Evolutionary conservation across 2,329 filamentous ascomycete species (phyloP), one percentile per base, ranked within the genome.

Genomic region (Emergomyces orientalis): DNA sequence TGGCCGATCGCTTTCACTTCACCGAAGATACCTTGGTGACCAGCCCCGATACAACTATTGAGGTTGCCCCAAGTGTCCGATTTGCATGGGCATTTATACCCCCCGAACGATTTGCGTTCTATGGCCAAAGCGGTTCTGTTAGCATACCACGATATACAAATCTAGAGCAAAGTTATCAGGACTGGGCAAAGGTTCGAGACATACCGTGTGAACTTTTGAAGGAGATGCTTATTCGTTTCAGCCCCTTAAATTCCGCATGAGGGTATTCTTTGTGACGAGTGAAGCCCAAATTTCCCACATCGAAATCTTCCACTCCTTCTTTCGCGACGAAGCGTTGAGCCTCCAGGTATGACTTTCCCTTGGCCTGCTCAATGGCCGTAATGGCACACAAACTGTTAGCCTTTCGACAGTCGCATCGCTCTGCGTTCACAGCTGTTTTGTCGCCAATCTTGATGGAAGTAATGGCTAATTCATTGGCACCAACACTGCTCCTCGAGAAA

Each of bases 341-440:
- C 14, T 49, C 30, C 32, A 60, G 32, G 22, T 9, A n/a, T 9
- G 2, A 25, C 22, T 37, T 22, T 22, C 58, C 58, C 5, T 49
- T 52, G 30, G 25, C 6, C n/a, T 41, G 58, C 43, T 60, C 58
- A 22, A 60, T 49, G n/a, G 58, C 41, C 25, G 58, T 52, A 17
- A 39, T 60, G 9, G 41, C 41, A 37, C 58, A 60, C 32, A 43
- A 49, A 30, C 41, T 60, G 30, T 37, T 52, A 25, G 43, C 41
- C 6, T 34, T 60, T n/a, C 58, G 58, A 37, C 58, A 60, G 41
- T 60, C 43, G 43, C 58, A 60, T 27, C 58, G 58, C 27, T 60
- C 58, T 37, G 30, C n/a, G 22, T 60, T 60, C 17, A 49, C 58
- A 8, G 58, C 58, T 37, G 58, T 60, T 13, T 37, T 27, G 13